Percentiles rank a stretch among this genome's conserved stretches.
Evolutionary conservation across 495 filamentous ascomycete genomes (phyloP).

Genomic region (Penicillium fimorum): DNA sequence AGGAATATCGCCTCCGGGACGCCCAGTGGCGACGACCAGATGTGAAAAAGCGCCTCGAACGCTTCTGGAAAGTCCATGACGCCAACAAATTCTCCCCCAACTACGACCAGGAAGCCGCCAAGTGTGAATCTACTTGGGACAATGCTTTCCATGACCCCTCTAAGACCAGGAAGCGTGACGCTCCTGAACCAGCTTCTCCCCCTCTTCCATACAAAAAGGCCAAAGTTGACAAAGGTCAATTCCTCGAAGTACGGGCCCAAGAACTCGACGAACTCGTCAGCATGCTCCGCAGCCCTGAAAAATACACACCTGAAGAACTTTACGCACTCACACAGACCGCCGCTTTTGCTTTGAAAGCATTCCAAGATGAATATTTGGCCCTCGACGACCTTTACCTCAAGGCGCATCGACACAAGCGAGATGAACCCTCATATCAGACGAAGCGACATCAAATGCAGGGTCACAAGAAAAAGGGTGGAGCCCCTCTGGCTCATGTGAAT

Average conservation of each 20-base stretch:
- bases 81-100: constrained; percentile 45
- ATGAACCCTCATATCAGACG: constrained; percentile 8
- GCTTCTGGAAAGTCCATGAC: constrained; percentile 57
- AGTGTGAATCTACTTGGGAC: constrained; percentile 33
- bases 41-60: constrained; percentile 58
- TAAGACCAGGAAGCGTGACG: constrained; percentile 44
- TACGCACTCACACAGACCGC: constrained; percentile 53
- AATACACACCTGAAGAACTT: constrained; percentile 46
- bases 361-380: constrained; percentile 63
- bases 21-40: constrained; percentile 23
- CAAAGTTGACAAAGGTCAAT: constrained; percentile 37
- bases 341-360: constrained; percentile 51
- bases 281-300: constrained; percentile 39
- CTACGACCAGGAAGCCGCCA: constrained; percentile 31
- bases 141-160: constrained; percentile 29
- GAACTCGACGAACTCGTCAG: constrained; percentile 33
- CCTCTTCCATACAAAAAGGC: constrained; percentile 42
- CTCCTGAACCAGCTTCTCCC: constrained; percentile 45
- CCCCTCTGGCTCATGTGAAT: constrained; percentile 21
- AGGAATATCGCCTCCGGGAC: constrained; percentile 21
- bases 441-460: constrained; percentile 20
- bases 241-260: constrained; percentile 41
- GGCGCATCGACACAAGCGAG: constrained; percentile 40
- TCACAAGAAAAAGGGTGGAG: constrained; percentile 21
- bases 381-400: constrained; percentile 56